Conservation (phyloP, 257 asterid genomes). For the Solanum sparsipilum region DNA sequence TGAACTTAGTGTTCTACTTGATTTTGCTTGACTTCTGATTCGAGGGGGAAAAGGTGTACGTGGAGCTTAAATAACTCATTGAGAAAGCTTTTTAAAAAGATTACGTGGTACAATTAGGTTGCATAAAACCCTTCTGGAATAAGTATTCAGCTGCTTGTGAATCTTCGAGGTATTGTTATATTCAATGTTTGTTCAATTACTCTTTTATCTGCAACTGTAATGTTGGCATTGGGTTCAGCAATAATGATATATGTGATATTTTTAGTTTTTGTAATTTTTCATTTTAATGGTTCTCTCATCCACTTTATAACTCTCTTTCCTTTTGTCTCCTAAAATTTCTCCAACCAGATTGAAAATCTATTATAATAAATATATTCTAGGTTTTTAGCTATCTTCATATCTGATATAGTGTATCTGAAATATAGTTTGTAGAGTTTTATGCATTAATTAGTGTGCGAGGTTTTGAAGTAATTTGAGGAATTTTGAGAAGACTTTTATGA, state of each 20-base stretch:
- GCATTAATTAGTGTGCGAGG: not conserved
- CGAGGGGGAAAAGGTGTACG: rapidly evolving
- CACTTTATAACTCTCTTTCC: not conserved
- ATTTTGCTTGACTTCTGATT: not conserved
- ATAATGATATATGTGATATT: no score
- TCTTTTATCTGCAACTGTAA: not conserved
- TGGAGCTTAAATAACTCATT: no score
- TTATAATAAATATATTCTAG: not conserved
- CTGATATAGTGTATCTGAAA: not conserved
- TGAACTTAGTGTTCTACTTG: not conserved
- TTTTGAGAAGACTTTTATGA: not conserved
- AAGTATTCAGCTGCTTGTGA: not conserved
- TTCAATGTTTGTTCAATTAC: not conserved
- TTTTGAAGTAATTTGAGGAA: not conserved
- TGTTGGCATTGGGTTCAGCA: no score
- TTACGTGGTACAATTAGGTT: not conserved
- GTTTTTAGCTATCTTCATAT: not conserved
- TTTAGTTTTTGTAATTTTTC: no score
- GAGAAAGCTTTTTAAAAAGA: not conserved
- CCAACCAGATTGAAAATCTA: not conserved
- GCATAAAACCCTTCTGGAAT: no score
- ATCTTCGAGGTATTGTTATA: no score
- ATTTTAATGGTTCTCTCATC: not conserved
- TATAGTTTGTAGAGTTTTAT: not conserved
- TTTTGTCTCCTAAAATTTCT: not conserved